phyloP scores from a whole-genome alignment of 306 rosid genomes.

The Vigna hirtella region DNA sequence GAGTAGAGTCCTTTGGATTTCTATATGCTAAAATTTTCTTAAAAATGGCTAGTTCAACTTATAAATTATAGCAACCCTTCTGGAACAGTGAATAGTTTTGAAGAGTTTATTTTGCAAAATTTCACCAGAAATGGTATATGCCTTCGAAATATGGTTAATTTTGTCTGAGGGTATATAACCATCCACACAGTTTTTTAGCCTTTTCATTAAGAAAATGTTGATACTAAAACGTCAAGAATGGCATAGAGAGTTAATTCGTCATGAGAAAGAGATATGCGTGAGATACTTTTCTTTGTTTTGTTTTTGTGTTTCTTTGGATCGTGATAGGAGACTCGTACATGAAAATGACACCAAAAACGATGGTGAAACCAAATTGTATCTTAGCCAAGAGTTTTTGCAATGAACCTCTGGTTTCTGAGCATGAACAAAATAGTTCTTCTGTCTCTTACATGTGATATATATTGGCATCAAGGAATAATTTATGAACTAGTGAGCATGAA shows the following conservation, averaged over 20 bases:
- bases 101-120: neutral
- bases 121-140: conserved; percentile 1
- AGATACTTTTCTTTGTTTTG: neutral
- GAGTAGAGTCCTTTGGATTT: neutral
- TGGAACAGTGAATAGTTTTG: neutral
- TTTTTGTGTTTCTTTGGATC: neutral
- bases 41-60: neutral
- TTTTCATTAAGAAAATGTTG: conserved; percentile 3
- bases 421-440: neutral
- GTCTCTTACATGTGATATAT: neutral
- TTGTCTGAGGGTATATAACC: neutral
- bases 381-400: neutral
- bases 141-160: neutral
- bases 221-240: too few relatives aligned
- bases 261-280: neutral
- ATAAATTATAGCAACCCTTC: conserved; percentile 2
- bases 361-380: conserved; percentile 10
- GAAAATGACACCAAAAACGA: conserved; percentile 33
- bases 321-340: neutral
- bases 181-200: neutral
- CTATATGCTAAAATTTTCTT: neutral
- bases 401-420: neutral
- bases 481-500: neutral
- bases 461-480: too few relatives aligned
- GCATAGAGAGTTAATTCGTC: neutral